Conservation (phyloP, 768 basidiomycete species). For the Phlebiopsis flavidoalba region DNA sequence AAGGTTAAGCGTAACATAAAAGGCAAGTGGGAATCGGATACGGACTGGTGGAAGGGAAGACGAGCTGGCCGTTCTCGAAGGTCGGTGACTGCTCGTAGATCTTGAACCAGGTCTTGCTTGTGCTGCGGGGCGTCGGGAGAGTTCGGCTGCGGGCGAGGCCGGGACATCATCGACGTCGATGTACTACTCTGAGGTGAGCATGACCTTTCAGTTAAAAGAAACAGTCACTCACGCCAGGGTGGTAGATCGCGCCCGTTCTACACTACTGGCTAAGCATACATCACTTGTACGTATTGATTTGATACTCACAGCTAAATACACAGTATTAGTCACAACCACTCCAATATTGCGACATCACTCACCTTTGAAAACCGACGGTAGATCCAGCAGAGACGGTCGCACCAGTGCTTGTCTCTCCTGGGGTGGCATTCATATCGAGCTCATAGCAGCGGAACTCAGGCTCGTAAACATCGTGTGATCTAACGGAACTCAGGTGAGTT, state of each 20-base stretch:
- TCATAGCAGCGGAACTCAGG: slow-evolving; percentile 30
- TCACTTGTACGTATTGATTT: background rate
- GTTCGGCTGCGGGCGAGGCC: slow-evolving; percentile 22
- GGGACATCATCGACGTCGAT: slow-evolving; percentile 28
- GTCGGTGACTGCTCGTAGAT: slow-evolving; percentile 31
- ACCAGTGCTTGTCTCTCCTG: slow-evolving; percentile 18
- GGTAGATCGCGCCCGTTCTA: slow-evolving; percentile 22
- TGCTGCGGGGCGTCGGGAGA: slow-evolving; percentile 33
- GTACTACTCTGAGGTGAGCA: slow-evolving; percentile 13
- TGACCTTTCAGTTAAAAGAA: background rate
- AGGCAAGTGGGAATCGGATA: background rate
- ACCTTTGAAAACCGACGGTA: slow-evolving; percentile 25
- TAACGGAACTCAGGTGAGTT: background rate
- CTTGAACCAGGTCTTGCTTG: slow-evolving; percentile 42
- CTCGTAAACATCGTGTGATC: slow-evolving; percentile 27
- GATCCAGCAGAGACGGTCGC: slow-evolving; percentile 24
- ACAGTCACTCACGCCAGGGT: slow-evolving; percentile 20
- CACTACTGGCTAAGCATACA: background rate
- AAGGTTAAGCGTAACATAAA: background rate
- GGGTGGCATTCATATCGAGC: slow-evolving; percentile 20
- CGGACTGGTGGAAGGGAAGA: slow-evolving; percentile 23
- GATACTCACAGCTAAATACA: slow-evolving; percentile 8
- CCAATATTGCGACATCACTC: background rate
- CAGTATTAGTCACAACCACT: background rate
- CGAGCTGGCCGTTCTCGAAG: slow-evolving; percentile 21